Evolutionary conservation across 2,329 filamentous ascomycete genomes (phyloP).

Genomic region (Cercospora nicotianae): DNA sequence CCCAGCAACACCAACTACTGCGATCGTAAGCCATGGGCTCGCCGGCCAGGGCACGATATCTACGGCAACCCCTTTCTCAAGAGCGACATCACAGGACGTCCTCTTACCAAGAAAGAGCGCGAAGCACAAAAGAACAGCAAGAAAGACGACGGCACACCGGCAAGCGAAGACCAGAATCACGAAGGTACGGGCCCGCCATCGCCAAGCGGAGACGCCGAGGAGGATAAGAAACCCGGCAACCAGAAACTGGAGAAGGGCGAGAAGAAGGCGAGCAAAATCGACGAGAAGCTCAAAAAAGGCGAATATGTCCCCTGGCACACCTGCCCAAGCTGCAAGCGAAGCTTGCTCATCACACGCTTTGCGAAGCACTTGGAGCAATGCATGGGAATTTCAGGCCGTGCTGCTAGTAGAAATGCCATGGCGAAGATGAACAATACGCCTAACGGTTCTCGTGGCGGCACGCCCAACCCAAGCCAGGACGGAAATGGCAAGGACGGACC

Average conservation of each 20-base stretch:
- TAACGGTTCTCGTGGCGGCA: conserved; percentile 37
- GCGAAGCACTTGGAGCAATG: conserved; percentile 63
- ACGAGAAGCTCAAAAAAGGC: conserved; percentile 50
- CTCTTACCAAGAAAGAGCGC: conserved; percentile 73
- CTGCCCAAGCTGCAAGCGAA: conserved; percentile 62
- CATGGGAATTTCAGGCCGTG: conserved; percentile 57
- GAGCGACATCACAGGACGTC: conserved; percentile 56
- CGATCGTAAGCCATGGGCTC: conserved; percentile 75
- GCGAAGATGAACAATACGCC: conserved; percentile 45
- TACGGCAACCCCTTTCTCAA: conserved; percentile 80
- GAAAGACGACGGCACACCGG: conserved; percentile 50
- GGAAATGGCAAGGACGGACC: conserved; percentile 27
- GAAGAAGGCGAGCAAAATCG: conserved; percentile 43
- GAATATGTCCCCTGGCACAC: conserved; percentile 57
- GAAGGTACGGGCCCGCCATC: conserved; percentile 37
- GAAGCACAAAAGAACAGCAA: conserved; percentile 54
- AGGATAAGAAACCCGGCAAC: conserved; percentile 29
- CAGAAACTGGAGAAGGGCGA: conserved; percentile 49
- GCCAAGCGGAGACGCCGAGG: conserved; percentile 33
- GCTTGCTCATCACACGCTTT: conserved; percentile 60
- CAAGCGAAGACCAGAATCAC: conserved; percentile 44
- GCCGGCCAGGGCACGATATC: conserved; percentile 74
- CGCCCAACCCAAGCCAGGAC: conserved; percentile 36
- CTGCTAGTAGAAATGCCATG: conserved; percentile 52
- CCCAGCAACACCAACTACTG: conserved; percentile 62